Percentiles rank a stretch among this genome's conserved stretches.
Evolutionary conservation across 139 green algal species (phyloP).

Genomic region (Chara braunii): DNA sequence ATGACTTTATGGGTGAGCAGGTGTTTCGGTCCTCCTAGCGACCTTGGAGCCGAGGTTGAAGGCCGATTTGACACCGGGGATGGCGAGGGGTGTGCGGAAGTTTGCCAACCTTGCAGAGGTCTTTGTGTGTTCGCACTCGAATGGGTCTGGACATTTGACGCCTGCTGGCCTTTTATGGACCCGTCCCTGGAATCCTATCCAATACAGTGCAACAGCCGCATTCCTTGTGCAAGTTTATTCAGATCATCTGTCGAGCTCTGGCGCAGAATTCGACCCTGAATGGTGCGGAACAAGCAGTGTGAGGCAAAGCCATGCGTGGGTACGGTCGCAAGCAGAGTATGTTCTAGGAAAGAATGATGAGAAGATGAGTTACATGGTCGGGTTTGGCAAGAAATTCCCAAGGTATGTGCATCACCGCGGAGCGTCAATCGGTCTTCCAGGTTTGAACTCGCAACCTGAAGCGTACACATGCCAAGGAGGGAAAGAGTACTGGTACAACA

Average conservation of each 20-base stretch:
- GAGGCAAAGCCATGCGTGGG: background rate
- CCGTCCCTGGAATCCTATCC: background rate
- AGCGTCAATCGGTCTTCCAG: background rate
- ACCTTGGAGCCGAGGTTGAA: too few relatives aligned
- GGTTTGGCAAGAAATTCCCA: background rate
- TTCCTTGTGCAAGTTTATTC: background rate
- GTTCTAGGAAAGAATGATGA: background rate
- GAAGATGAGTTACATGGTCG: background rate
- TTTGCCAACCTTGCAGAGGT: too few relatives aligned
- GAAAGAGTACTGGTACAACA: constrained; percentile 11
- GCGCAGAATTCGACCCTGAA: background rate
- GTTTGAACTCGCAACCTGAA: too few relatives aligned
- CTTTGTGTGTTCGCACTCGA: background rate
- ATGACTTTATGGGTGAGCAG: too few relatives aligned
- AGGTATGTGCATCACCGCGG: background rate
- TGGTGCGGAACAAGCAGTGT: background rate
- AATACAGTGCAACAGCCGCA: background rate
- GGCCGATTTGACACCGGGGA: too few relatives aligned
- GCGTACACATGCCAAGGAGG: background rate
- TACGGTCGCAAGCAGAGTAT: background rate
- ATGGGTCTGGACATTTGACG: background rate
- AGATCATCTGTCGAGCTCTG: background rate
- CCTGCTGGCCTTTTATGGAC: background rate
- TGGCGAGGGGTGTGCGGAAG: too few relatives aligned
- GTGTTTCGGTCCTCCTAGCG: too few relatives aligned